These are phyloP conservation scores for Podila epigama DNA, from an alignment of 192 early-diverging fungal genomes.

Conservation along the genomic window DNA sequence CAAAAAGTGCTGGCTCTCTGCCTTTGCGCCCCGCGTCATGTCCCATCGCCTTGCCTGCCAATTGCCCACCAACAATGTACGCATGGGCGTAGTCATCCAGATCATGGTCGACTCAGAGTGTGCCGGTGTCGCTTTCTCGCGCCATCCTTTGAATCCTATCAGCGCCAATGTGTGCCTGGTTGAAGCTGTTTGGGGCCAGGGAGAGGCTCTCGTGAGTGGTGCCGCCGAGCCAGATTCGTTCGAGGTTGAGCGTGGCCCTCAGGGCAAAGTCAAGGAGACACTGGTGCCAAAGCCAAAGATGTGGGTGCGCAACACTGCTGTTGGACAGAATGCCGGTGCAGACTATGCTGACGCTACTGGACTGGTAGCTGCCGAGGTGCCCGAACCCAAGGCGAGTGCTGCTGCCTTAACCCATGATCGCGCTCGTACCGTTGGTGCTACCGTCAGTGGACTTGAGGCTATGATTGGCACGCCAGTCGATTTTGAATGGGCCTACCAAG, in stretches of 20 bases:
- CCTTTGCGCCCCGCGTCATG: slow-evolving; percentile 60
- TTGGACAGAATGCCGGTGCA: slow-evolving; percentile 8
- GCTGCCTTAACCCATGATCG: slow-evolving; percentile 30
- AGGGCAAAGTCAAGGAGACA: slow-evolving; percentile 44
- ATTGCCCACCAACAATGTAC: slow-evolving; percentile 53
- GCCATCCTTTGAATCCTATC: slow-evolving; percentile 49
- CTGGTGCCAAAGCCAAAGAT: slow-evolving; percentile 46
- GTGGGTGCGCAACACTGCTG: slow-evolving; percentile 41
- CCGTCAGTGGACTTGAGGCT: slow-evolving; percentile 23
- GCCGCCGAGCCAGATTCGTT: slow-evolving; percentile 58
- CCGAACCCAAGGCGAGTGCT: slow-evolving; percentile 33
- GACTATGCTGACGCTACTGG: slow-evolving; percentile 27
- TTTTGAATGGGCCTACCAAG: slow-evolving; percentile 48
- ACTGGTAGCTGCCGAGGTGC: slow-evolving; percentile 31
- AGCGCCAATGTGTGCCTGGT: slow-evolving; percentile 46
- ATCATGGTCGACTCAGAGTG: slow-evolving; percentile 56
- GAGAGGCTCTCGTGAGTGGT: slow-evolving; percentile 58
- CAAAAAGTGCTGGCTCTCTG: slow-evolving; percentile 54
- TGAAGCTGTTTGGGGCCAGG: slow-evolving; percentile 57
- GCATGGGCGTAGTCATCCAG: slow-evolving; percentile 57
- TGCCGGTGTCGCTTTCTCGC: slow-evolving; percentile 48
- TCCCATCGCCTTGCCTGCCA: slow-evolving; percentile 54
- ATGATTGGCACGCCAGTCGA: slow-evolving; percentile 44
- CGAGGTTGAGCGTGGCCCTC: slow-evolving; percentile 43
- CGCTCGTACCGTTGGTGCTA: slow-evolving; percentile 29